Evolutionary conservation across 2,329 filamentous ascomycete genomes (phyloP).

Genomic region (Paraconiothyrium sp.): DNA sequence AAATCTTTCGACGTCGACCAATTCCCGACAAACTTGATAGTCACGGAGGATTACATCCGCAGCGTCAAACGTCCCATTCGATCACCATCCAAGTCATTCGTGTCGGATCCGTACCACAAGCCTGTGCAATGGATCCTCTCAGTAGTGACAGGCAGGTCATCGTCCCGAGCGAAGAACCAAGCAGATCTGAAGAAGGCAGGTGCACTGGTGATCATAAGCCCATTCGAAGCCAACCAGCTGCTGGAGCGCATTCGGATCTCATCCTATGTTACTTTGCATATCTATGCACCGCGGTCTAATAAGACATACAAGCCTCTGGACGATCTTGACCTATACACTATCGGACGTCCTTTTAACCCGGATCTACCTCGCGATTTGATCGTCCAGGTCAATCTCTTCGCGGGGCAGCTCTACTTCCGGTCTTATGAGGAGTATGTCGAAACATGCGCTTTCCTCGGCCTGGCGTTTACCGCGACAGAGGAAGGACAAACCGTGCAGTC

Average conservation of each 20-base stretch:
- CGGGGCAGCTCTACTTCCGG: constrained; percentile 72
- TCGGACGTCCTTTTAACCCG: constrained; percentile 32
- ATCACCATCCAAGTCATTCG: constrained; percentile 5
- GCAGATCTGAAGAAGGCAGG: not conserved
- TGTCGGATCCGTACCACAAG: constrained; percentile 60
- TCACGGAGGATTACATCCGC: constrained; percentile 61
- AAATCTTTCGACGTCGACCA: constrained; percentile 40
- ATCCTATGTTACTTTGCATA: constrained; percentile 54
- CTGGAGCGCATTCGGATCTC: constrained; percentile 52
- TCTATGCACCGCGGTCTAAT: constrained; percentile 62
- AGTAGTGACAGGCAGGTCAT: not conserved
- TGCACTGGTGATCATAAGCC: constrained; percentile 67
- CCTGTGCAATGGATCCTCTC: constrained; percentile 65
- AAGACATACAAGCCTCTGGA: constrained; percentile 54
- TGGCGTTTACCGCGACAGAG: constrained; percentile 47
- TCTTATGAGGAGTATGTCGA: constrained; percentile 64
- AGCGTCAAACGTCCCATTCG: constrained; percentile 52
- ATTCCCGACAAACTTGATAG: constrained; percentile 56
- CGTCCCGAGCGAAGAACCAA: not conserved
- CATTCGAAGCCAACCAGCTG: constrained; percentile 67
- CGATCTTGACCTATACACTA: constrained; percentile 55
- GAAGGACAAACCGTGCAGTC: constrained; percentile 38
- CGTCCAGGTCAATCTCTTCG: constrained; percentile 70
- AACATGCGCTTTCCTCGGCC: constrained; percentile 63
- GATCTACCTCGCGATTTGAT: constrained; percentile 39